These are phyloP conservation scores for Lentinula sp. DNA, from an alignment of 768 basidiomycete species.

Conservation along the genomic window DNA sequence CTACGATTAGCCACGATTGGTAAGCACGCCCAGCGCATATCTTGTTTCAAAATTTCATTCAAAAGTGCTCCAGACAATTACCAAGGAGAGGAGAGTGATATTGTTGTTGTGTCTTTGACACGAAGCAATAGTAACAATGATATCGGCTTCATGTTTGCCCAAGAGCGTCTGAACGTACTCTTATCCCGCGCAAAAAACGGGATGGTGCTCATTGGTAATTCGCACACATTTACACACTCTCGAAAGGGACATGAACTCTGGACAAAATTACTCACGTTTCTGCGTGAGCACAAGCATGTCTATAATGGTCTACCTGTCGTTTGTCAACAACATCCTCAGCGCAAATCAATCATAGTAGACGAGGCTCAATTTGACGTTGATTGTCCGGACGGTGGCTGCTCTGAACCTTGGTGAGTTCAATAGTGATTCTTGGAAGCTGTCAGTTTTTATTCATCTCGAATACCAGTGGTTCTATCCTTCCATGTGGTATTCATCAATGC, in stretches of 20 bases:
- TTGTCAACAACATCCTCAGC: constrained; percentile 51
- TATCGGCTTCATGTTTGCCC: constrained; percentile 70
- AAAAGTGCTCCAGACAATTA: constrained; percentile 52
- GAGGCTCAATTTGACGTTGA: constrained; percentile 43
- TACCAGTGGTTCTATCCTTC: constrained; percentile 40
- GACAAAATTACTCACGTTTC: constrained; percentile 39
- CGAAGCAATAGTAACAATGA: constrained; percentile 49
- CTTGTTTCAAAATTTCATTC: constrained; percentile 22
- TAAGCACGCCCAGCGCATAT: constrained; percentile 19
- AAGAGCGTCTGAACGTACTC: constrained; percentile 66
- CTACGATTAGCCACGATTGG: constrained; percentile 65
- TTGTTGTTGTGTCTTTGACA: constrained; percentile 57
- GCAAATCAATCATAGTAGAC: constrained; percentile 27
- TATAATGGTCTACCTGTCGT: constrained; percentile 54
- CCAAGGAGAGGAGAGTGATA: constrained; percentile 70
- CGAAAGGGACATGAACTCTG: constrained; percentile 48
- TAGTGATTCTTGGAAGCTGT: background rate
- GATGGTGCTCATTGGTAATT: constrained; percentile 62
- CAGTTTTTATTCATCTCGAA: background rate
- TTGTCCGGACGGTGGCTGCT: constrained; percentile 62
- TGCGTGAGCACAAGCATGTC: constrained; percentile 37
- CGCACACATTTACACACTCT: constrained; percentile 48
- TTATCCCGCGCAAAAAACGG: constrained; percentile 64
- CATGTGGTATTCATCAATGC: constrained; percentile 49
- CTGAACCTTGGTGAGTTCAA: constrained; percentile 45